Evolutionary conservation across 1,139 yeast genomes (phyloP), one percentile per base, ranked within the genome.

Genomic region (Magnusiomyces tetraspermus): DNA sequence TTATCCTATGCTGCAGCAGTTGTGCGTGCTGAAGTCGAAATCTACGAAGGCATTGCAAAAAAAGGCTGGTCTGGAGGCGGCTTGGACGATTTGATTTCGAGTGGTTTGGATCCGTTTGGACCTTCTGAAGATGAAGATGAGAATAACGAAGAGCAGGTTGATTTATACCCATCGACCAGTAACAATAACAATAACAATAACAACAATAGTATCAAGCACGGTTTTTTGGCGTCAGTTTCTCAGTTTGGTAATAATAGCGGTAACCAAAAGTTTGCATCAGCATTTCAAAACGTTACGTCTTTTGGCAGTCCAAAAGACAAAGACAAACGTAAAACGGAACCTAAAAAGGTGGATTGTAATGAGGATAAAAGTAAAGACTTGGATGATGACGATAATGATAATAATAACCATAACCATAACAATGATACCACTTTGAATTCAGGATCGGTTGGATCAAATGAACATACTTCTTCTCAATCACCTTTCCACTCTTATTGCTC

Each of bases 11-110:
- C 87, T 0, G 85, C 89, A 0, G 76, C 85, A 0, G 72, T 85
- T 8, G 80, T 86, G 1, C 71, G 88, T 51, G 92, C 94, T 1
- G 92, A 87, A 62, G 79, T 88, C 36, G 94, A 86, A 61, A 79
- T 87, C 4, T 82, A 80, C 60, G 95, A 85, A 62, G 83, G 85
- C 22, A 79, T 88, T 37, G 95, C 95, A 0, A 75, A 82, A 54
- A 87, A 87, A 64, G 94, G 95, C 8, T 83, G 90, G 88, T 76
- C 85, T 11, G 95, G 95, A 10, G 92, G 92, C 22, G 95, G 95
- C 0, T 68, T 86, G 42, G 95, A 87, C 63, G 82, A 78, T 30
- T 69, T 87, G 51, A 69, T 79, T 28, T 62, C 67, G 3, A 61
- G 64, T 22, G 68, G 79, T 69, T 68, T 69, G 1, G 76, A 72